A percentile compares a stretch with the other conserved stretches of the same genome.
Conservation (phyloP, 805 yeast genomes). For the Debaryomyces castellii region DNA sequence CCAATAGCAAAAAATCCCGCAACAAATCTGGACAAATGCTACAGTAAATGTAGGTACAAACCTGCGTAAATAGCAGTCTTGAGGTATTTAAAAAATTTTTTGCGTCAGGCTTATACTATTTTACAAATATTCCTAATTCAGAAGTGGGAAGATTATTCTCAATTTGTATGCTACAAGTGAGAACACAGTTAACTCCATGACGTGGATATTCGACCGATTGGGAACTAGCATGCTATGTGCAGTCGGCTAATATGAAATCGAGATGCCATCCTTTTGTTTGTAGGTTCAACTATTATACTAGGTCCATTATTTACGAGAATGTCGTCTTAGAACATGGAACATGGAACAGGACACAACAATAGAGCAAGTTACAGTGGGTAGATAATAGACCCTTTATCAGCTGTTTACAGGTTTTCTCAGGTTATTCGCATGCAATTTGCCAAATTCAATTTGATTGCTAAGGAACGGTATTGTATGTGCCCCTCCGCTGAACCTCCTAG, state of each 20-base stretch:
- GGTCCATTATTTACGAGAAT: not conserved
- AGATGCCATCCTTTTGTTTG: too few species aligned
- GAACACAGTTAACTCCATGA: not conserved
- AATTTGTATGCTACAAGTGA: not conserved
- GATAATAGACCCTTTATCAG: too few species aligned
- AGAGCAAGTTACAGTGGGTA: too few species aligned
- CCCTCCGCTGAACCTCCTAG: too few species aligned
- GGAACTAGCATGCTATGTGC: not conserved
- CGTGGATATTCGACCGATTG: not conserved
- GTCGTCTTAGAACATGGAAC: not conserved
- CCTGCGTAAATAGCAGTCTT: not conserved
- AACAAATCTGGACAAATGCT: not conserved
- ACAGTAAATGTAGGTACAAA: not conserved
- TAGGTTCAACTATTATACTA: not conserved
- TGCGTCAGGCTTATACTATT: not conserved
- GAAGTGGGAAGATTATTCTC: not conserved
- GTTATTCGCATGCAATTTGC: too few species aligned
- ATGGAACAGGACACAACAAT: too few species aligned
- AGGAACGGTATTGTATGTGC: too few species aligned
- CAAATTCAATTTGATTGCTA: too few species aligned
- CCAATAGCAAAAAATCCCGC: slow-evolving; percentile 3
- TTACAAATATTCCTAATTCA: not conserved
- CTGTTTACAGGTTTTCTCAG: too few species aligned
- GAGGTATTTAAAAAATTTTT: slow-evolving; percentile 1
- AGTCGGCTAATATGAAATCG: not conserved